phyloP scores from a whole-genome alignment of 2,329 filamentous ascomycete species.

The Tolypocladium pustulatum region DNA sequence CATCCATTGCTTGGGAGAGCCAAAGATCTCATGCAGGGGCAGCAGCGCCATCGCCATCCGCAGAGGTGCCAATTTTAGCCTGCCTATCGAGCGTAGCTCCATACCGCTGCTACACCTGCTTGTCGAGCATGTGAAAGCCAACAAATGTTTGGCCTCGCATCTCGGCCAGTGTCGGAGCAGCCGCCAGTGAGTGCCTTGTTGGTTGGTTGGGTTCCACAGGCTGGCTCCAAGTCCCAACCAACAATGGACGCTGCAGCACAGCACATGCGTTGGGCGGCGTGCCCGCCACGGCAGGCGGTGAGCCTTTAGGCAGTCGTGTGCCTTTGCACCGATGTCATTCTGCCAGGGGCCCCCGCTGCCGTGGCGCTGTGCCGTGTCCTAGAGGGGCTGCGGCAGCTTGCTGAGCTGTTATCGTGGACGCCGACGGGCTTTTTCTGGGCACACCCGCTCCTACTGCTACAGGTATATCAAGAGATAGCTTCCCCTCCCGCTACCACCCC shows the following conservation, averaged over 20 bases:
- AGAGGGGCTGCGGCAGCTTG: background rate
- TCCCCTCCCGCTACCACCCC: background rate
- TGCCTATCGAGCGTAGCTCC: background rate
- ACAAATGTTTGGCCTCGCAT: conserved; percentile 6
- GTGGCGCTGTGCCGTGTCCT: background rate
- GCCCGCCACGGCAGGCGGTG: conserved; percentile 10
- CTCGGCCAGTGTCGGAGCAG: conserved; percentile 5
- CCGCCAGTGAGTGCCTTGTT: background rate
- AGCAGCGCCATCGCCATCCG: background rate
- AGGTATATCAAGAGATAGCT: background rate
- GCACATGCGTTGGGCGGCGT: conserved; percentile 9
- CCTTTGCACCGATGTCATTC: background rate
- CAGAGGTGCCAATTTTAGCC: background rate
- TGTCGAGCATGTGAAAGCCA: background rate
- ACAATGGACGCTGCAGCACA: no score
- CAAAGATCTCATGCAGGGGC: background rate
- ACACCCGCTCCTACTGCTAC: background rate
- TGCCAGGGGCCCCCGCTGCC: background rate
- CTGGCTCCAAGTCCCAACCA: background rate
- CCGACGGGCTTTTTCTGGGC: conserved; percentile 1
- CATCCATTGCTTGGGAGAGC: background rate
- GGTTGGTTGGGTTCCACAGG: background rate
- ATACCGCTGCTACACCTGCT: no score
- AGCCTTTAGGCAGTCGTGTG: background rate
- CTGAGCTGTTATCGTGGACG: background rate